These are phyloP conservation scores for Lentinula detonsa DNA, from an alignment of 768 basidiomycete genomes.

Conservation along the genomic window DNA sequence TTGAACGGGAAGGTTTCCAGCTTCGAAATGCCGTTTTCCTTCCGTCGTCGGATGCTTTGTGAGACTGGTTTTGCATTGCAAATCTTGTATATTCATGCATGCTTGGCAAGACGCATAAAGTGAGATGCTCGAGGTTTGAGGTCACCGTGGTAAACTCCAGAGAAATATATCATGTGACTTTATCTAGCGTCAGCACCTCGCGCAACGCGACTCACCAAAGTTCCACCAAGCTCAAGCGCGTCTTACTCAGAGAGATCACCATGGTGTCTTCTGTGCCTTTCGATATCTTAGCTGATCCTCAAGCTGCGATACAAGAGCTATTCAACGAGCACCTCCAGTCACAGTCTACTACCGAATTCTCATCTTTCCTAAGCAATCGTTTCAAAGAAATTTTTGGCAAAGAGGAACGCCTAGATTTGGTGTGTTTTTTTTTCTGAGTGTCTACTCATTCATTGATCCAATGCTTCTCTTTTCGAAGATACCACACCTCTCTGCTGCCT, in stretches of 20 bases:
- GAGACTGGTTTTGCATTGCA: background rate
- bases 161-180: background rate
- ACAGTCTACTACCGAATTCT: background rate
- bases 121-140: no score
- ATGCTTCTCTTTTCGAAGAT: conserved; percentile 34
- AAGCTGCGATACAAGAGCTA: background rate
- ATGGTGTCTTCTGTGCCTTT: conserved; percentile 7
- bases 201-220: background rate
- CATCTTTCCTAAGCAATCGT: background rate
- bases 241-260: background rate
- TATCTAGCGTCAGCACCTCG: background rate
- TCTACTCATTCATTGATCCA: background rate
- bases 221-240: background rate
- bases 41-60: background rate
- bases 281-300: conserved; percentile 2
- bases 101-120: no score
- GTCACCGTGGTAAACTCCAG: no score
- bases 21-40: background rate
- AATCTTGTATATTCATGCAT: no score
- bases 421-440: background rate
- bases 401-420: conserved; percentile 27
- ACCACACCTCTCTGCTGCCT: conserved; percentile 40
- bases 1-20: no score
- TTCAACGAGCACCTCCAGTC: background rate
- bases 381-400: background rate